Evolutionary conservation across 805 yeast genomes (phyloP), one percentile per base, ranked within the genome.

Genomic region (Lachancea kluyveri): DNA sequence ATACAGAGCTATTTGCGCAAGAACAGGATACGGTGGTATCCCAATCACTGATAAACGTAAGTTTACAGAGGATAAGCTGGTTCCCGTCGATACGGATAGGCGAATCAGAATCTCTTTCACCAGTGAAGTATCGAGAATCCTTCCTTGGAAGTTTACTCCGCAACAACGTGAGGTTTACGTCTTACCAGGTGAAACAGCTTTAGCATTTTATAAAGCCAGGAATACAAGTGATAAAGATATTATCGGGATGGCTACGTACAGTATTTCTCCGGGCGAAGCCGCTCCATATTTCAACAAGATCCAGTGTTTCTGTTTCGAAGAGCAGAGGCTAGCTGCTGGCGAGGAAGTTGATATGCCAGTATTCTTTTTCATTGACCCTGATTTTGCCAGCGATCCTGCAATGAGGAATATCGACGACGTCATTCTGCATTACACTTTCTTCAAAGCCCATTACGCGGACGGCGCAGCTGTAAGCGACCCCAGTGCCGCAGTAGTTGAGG

Each of bases 321-420:
- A 92, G 57, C 98, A 92, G 59, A 74, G 84, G 58, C 66, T 92
- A 42, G 71, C 77, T 34, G 95, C 96, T 3, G 96, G 96, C 6
- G 98, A 92, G 60, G 96, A 92, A 54, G 94, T 92, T 11, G 98
- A 92, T 54, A 92, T 92, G 98, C 98, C 98, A 0, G 85, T 92
- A 6, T 92, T 92, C 63, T 92, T 88, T 71, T 88, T 88, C 59
- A 84, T 88, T 26, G 97, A 88, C 54, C 97, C 97, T 0, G 97
- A 88, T 45, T 90, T 82, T 59, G 92, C 92, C 26, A 76, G 78
- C 37, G 97, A 88, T 54, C 96, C 98, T 4, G 69, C 76, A 20
- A 85, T 92, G 94, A 75, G 88, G 57, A 82, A 85, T 49, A 78
- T 88, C 24, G 88, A 86, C 46, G 95, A 88, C 57, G 74, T 90